Evolutionary conservation across 2,329 filamentous ascomycete genomes (phyloP), one percentile per base, ranked within the genome.

Genomic region (Fusarium decemcellulare): DNA sequence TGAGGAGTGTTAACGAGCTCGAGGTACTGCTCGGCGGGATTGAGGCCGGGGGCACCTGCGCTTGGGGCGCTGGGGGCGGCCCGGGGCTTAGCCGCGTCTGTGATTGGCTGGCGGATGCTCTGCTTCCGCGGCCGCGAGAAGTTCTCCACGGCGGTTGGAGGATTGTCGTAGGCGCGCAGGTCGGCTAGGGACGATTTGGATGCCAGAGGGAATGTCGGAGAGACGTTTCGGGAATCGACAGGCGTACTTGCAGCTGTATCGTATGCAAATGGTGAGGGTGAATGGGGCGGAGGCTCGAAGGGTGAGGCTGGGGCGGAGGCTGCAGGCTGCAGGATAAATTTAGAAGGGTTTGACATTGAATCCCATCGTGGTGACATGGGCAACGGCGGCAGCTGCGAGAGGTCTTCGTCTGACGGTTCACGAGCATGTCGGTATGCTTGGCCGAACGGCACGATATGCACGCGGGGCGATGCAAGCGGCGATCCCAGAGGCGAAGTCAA

Each of bases 81-180:
- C 46, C 76, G 78, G 39, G 76, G 70, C 47, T 76, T 79, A 63
- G 74, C 65, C 46, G 75, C 69, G 34, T 83, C 81, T 51, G 76
- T 71, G 46, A 77, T 75, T 54, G 80, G 74, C 65, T 84, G 84
- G 59, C 82, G 82, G 63, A 87, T 81, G 74, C 87, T 89, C 40
- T 82, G 79, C 65, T 87, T 87, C 61, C 87, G 82, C 43, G 87
- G 87, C 40, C 87, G 83, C n/a, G 87, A 90, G 75, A 90, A 90
- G 76, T 90, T 90, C 72, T 85, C 84, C 47, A 87, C 80, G 47
- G 76, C 74, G 39, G 87, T 79, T 48, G 76, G 74, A 68, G 80
- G 78, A 55, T 74, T 76, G 50, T 81, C 79, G 52, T 78, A 74
- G 77, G 72, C 67, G 44, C 82, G 76, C 62, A 79, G 68, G 59